Percentiles rank a stretch among this genome's conserved stretches.
phyloP scores from a whole-genome alignment of 345 rosid species.

The Hypericum androsaemum region DNA sequence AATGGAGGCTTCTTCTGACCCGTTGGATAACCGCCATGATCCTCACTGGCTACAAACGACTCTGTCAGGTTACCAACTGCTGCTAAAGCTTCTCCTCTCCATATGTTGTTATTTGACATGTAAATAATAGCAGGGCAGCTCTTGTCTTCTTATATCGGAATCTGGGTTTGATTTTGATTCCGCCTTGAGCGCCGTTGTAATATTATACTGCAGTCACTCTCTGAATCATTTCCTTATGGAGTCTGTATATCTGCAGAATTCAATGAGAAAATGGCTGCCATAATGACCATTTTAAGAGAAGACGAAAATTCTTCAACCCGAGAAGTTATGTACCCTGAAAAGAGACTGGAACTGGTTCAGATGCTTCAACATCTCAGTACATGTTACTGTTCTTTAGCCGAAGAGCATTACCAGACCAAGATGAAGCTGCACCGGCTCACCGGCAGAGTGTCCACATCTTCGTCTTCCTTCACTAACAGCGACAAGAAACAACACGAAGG shows the following conservation, averaged over 20 bases:
- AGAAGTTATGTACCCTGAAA: conserved; percentile 1
- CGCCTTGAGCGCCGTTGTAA: neutral
- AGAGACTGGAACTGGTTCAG: conserved; percentile 16
- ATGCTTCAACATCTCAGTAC: conserved; percentile 28
- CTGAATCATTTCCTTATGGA: neutral
- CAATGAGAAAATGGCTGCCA: conserved; percentile 23
- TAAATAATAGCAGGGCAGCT: no score
- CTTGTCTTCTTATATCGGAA: no score
- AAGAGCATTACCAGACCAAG: conserved; percentile 24
- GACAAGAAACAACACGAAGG: neutral
- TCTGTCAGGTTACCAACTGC: no score
- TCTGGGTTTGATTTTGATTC: neutral
- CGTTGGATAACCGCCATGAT: no score
- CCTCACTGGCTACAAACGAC: no score
- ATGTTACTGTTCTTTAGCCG: conserved; percentile 28
- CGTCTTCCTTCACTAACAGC: conserved; percentile 1
- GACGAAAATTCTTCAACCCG: conserved; percentile 2
- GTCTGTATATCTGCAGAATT: conserved; percentile 24
- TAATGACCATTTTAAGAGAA: conserved; percentile 22
- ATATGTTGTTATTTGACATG: no score
- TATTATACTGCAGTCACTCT: neutral
- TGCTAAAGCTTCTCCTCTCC: no score
- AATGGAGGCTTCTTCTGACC: no score
- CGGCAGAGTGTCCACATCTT: conserved; percentile 11
- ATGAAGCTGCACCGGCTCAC: conserved; percentile 10